These are phyloP conservation scores for Ocimum tenuiflorum DNA, from an alignment of 257 asterid genomes.

Conservation along the genomic window DNA sequence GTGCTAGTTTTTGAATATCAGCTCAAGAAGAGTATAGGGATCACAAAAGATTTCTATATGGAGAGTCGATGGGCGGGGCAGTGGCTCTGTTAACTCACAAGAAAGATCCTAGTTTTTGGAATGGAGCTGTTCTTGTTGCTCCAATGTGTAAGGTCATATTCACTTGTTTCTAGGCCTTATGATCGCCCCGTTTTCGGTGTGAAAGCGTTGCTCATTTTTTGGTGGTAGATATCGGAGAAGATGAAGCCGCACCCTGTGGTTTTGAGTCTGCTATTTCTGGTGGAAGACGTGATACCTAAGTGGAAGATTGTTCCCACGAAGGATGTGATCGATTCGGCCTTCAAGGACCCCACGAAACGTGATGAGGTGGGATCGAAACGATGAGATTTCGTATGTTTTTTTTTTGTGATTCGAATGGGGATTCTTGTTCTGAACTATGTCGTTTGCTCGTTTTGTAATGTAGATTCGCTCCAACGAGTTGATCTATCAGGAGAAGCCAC, in stretches of 20 bases:
- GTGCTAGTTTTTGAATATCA: too few relatives aligned
- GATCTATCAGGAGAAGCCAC: slow-evolving; percentile 80
- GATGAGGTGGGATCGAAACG: slow-evolving; percentile 74
- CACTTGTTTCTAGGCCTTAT: too few relatives aligned
- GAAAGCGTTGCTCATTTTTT: too few relatives aligned
- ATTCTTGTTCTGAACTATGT: too few relatives aligned
- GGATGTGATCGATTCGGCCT: slow-evolving; percentile 81
- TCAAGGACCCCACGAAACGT: slow-evolving; percentile 69
- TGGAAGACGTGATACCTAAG: slow-evolving; percentile 76
- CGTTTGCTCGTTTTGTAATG: too few relatives aligned
- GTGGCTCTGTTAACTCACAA: slow-evolving; percentile 72
- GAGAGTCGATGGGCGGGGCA: slow-evolving; percentile 99
- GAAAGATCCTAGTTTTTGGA: slow-evolving; percentile 71
- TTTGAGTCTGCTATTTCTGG: slow-evolving; percentile 53
- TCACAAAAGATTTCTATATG: slow-evolving; percentile 65
- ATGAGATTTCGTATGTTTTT: too few relatives aligned
- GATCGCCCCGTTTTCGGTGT: too few relatives aligned
- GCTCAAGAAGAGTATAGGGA: slow-evolving; percentile 56
- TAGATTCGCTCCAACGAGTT: slow-evolving; percentile 73
- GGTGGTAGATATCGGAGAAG: slow-evolving; percentile 62
- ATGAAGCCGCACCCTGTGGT: slow-evolving; percentile 87
- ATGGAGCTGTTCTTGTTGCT: slow-evolving; percentile 85
- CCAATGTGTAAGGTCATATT: slow-evolving; percentile 98
- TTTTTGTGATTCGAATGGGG: too few relatives aligned
- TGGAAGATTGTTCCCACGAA: slow-evolving; percentile 92